Conservation (phyloP, 768 basidiomycete genomes). For the Boletus eberwhitei region DNA sequence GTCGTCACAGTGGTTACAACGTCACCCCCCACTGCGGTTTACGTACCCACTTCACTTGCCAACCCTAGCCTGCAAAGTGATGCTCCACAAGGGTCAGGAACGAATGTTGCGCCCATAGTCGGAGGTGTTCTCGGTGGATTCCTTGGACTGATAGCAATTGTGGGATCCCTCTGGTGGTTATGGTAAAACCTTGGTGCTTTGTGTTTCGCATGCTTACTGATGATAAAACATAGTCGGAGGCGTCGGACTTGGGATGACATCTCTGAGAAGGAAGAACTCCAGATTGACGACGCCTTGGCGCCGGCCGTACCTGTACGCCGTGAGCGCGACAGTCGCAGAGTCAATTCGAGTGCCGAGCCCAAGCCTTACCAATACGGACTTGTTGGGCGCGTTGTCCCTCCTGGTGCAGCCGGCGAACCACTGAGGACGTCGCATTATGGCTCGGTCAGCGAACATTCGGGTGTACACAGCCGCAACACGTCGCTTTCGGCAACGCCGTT, state of each 20-base stretch:
- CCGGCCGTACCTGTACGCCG: conserved; percentile 17
- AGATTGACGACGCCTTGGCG: conserved; percentile 23
- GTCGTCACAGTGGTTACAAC: conserved; percentile 38
- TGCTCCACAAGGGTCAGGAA: conserved; percentile 18
- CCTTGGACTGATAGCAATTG: conserved; percentile 45
- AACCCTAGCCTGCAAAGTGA: conserved; percentile 16
- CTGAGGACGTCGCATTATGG: conserved; percentile 34
- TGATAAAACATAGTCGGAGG: conserved; percentile 36
- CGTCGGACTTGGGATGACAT: conserved; percentile 49
- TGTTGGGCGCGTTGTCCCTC: conserved; percentile 43
- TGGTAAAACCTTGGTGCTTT: conserved; percentile 36
- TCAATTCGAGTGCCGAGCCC: conserved; percentile 37
- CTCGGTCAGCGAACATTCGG: conserved; percentile 21
- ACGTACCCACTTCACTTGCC: conserved; percentile 17
- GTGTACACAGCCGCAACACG: conserved; percentile 21
- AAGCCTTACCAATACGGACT: conserved; percentile 64
- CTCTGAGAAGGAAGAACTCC: conserved; percentile 41
- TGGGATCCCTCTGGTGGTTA: conserved; percentile 46
- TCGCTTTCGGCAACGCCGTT: conserved; percentile 27
- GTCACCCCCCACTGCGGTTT: conserved; percentile 30
- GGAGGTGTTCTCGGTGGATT: conserved; percentile 56
- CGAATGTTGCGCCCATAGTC: conserved; percentile 44
- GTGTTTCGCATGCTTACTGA: conserved; percentile 9
- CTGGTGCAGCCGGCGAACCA: conserved; percentile 28
- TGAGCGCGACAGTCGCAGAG: conserved; percentile 25